Evolutionary conservation across 352 stramenopile genomes (phyloP).

Genomic region (Phytophthora constricta): DNA sequence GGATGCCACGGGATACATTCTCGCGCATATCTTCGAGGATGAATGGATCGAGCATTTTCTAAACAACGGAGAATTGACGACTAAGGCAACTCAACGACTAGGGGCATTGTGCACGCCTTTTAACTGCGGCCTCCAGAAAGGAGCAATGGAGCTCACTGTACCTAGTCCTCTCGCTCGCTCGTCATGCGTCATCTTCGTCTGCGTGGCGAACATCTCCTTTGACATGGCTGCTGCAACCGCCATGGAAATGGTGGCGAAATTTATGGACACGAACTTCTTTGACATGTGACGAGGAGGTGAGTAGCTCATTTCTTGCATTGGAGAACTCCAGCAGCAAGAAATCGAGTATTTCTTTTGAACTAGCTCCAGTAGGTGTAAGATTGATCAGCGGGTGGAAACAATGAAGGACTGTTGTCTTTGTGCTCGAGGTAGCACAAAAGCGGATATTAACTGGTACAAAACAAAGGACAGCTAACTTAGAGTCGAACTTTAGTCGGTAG

Average conservation of each 20-base stretch:
- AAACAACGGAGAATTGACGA: conserved; percentile 9
- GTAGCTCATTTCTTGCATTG: too few species aligned
- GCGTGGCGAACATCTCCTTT: not conserved
- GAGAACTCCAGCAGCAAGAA: too few species aligned
- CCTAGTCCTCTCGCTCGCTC: conserved; percentile 23
- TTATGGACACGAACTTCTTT: too few species aligned
- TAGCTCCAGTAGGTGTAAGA: too few species aligned
- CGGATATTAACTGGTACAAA: too few species aligned
- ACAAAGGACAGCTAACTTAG: too few species aligned
- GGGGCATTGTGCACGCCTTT: not conserved
- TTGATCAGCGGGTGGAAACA: too few species aligned
- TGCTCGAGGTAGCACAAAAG: too few species aligned
- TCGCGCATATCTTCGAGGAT: conserved; percentile 10
- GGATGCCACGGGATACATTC: conserved; percentile 22
- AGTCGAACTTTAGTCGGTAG: too few species aligned
- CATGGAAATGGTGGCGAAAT: not conserved
- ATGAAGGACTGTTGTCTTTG: too few species aligned
- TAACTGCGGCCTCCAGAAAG: conserved; percentile 30
- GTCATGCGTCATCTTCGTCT: conserved; percentile 18
- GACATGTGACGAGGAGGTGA: too few species aligned
- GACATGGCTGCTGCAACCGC: not conserved
- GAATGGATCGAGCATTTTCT: conserved; percentile 35
- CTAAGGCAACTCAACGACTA: not conserved
- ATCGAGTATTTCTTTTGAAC: too few species aligned
- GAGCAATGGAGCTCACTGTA: conserved; percentile 9